Base-by-base conservation (phyloP, 306 rosid genomes). In the Dalbergia cultrata region DNA sequence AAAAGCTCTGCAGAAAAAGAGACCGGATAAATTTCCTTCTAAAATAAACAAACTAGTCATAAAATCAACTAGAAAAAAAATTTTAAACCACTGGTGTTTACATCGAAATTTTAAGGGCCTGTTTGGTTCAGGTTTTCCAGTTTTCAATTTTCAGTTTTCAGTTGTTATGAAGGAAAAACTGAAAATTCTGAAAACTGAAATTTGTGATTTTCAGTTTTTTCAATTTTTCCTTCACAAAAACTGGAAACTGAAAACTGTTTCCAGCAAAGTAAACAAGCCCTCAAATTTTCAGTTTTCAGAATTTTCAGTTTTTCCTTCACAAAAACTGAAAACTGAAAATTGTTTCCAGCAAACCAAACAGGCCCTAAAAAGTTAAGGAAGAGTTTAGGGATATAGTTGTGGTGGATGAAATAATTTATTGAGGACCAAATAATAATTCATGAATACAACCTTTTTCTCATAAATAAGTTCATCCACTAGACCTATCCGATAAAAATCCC, bases 1-100 rank as follows among this genome's bases (percentile, higher is more conserved):
- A 85, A 96, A 96, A 69, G 98, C 99, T 85, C 99, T 96, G 84
- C 64, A 60, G 79, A 72, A 72, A 81, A 82, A 56, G 47, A 84
- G 13, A 72, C 57, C 53, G 17, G 43, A 71, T 74, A 41, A 79
- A 58, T 49, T 62, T 62, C 60, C 76, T 49, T 53, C 18, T 69
- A 76, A 76, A 56, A 67, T 34, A 72, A 71, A 73, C 54, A 31
- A 62, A 31, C 17, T 61, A 26, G 52, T 21, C 18, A 17, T 35
- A 54, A 81, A 59, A 66, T 67, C 49, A 75, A 67, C 80, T 59
- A 67, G 58, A 73, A 52, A 79, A 77, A 43, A 35, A n/a, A n/a
- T n/a, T 52, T 34, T 8, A 74, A 79, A 17, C 54, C 47, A 47
- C 35, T 60, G 54, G 60, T 22, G 45, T 18, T 52, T 34, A 41